Conservation (phyloP, 257 asterid species). For the Thymus quinquecostatus region DNA sequence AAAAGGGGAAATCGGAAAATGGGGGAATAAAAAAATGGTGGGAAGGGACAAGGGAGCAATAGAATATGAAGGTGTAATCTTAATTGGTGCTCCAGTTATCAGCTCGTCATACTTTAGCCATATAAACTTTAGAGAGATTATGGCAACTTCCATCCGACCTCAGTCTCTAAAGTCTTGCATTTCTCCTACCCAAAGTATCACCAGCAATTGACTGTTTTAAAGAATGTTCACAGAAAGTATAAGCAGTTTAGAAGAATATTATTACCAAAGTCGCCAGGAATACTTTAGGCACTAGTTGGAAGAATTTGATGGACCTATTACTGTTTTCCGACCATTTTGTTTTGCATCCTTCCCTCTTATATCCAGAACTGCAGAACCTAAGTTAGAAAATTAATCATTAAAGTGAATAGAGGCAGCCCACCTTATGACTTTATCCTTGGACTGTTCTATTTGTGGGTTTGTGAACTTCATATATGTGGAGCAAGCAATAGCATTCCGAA, state of each 20-base stretch:
- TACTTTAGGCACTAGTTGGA: constrained; percentile 1
- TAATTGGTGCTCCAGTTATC: background rate
- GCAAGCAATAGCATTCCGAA: background rate
- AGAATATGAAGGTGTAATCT: background rate
- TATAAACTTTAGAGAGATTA: background rate
- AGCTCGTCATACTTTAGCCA: background rate
- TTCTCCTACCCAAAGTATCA: constrained; percentile 1
- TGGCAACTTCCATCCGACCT: background rate
- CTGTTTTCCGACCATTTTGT: constrained; percentile 9
- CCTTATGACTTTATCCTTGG: background rate
- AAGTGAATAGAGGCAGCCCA: constrained; percentile 10
- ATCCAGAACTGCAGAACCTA: background rate
- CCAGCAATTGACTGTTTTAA: no score
- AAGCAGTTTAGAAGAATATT: background rate
- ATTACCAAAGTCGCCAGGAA: background rate
- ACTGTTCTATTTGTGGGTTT: constrained; percentile 16
- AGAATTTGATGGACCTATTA: constrained; percentile 13
- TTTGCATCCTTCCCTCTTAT: constrained; percentile 18
- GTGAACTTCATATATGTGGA: background rate
- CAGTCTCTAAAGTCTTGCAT: constrained; percentile 9
- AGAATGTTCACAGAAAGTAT: background rate
- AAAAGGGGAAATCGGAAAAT: background rate
- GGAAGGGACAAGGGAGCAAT: constrained; percentile 3
- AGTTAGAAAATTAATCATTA: constrained; percentile 2
- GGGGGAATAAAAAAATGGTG: background rate